phyloP scores from a whole-genome alignment of 1,284 basidiomycete species.

The Austroboletus rostrupii region DNA sequence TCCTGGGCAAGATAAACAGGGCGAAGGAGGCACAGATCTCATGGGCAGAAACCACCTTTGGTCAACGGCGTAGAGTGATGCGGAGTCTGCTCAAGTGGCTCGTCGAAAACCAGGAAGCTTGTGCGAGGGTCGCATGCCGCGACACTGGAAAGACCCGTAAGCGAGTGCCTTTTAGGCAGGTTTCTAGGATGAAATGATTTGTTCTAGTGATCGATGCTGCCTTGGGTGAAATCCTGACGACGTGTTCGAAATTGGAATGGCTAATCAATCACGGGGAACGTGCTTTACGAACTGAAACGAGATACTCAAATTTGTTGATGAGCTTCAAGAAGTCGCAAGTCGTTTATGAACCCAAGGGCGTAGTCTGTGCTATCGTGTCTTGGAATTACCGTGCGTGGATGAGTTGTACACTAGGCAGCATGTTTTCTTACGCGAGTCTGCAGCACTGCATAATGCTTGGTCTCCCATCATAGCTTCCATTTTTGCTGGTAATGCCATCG shows the following conservation, averaged over 20 bases:
- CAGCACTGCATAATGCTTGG: conserved; percentile 89
- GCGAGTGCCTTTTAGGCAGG: conserved; percentile 28
- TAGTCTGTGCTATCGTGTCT: conserved; percentile 88
- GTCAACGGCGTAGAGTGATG: conserved; percentile 75
- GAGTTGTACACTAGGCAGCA: not conserved
- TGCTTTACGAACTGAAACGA: conserved; percentile 66
- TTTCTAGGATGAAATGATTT: conserved; percentile 4
- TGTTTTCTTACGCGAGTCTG: conserved; percentile 3
- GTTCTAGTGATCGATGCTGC: conserved; percentile 80
- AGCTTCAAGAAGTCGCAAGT: conserved; percentile 85
- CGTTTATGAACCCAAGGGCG: conserved; percentile 89
- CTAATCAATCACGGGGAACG: conserved; percentile 78
- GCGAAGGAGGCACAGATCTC: conserved; percentile 66
- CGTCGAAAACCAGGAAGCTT: conserved; percentile 80
- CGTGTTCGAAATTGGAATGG: conserved; percentile 87
- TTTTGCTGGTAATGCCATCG: conserved; percentile 87
- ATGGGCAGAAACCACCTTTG: conserved; percentile 75
- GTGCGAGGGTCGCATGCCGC: conserved; percentile 86
- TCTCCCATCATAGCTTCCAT: conserved; percentile 89
- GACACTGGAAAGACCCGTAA: conserved; percentile 95
- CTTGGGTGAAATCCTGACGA: conserved; percentile 85
- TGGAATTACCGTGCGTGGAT: conserved; percentile 82
- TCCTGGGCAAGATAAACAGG: conserved; percentile 62
- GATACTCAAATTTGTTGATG: conserved; percentile 73
- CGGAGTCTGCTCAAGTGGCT: conserved; percentile 88